phyloP scores from a whole-genome alignment of 208 protist species.

The Zelonia costaricensis region DNA sequence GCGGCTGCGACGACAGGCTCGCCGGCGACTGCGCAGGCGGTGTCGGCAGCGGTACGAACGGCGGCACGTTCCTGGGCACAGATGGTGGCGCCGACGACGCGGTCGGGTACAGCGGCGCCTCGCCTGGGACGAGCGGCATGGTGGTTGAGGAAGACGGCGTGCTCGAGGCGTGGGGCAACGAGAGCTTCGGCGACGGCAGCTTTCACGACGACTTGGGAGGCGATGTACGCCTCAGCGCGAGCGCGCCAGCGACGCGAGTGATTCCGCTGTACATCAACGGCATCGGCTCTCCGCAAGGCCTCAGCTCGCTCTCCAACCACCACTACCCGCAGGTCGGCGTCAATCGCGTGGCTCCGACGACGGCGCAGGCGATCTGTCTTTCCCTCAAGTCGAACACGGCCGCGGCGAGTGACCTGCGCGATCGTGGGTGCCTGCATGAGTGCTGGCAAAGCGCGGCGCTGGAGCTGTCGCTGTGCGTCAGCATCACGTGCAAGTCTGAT shows the following conservation, averaged over 20 bases:
- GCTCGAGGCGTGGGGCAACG: constrained; percentile 5
- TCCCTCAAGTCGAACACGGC: constrained; percentile 18
- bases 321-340: constrained; percentile 33
- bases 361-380: constrained; percentile 11
- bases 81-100: neutral
- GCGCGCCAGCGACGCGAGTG: neutral
- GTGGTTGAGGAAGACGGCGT: constrained; percentile 34
- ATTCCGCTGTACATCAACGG: constrained; percentile 29
- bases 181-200: neutral
- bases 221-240: neutral
- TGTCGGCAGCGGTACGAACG: neutral
- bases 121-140: constrained; percentile 22
- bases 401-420: constrained; percentile 2
- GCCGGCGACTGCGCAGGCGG: constrained; percentile 3
- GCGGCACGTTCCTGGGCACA: neutral
- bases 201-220: neutral
- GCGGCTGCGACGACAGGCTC: neutral
- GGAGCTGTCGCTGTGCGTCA: constrained; percentile 48
- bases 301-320: constrained; percentile 19
- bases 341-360: constrained; percentile 8
- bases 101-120: constrained; percentile 9
- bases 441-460: constrained; percentile 26
- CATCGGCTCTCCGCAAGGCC: constrained; percentile 1
- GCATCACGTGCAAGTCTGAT: constrained; percentile 35
- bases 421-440: constrained; percentile 20